Percentiles rank a stretch among this genome's conserved stretches.
phyloP scores from a whole-genome alignment of 2,329 filamentous ascomycete genomes.

The Hymenotorrendiella dingleyae region DNA sequence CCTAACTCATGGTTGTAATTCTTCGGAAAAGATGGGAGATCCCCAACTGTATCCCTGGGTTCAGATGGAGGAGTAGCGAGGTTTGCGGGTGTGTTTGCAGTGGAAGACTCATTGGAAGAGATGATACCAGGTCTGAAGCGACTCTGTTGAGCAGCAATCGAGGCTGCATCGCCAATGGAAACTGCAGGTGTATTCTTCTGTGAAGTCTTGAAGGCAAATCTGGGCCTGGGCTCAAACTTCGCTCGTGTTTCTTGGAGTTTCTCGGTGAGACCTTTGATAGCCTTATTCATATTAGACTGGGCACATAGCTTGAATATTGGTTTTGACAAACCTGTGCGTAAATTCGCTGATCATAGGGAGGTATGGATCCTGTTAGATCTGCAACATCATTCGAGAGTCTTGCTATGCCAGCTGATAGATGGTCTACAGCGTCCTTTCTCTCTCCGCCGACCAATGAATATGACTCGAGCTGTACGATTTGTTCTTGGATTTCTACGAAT shows the following conservation, averaged over 20 bases:
- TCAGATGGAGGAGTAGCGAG: conserved; percentile 22
- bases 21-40: conserved; percentile 36
- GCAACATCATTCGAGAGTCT: conserved; percentile 77
- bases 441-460: conserved; percentile 63
- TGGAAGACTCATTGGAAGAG: conserved; percentile 35
- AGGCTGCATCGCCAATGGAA: conserved; percentile 49
- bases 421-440: conserved; percentile 73
- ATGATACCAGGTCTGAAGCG: conserved; percentile 28
- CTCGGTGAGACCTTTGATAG: conserved; percentile 74
- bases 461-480: conserved; percentile 63
- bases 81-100: conserved; percentile 32
- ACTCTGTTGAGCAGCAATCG: conserved; percentile 43
- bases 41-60: conserved; percentile 33
- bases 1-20: conserved; percentile 56
- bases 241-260: conserved; percentile 67
- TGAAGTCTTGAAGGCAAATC: conserved; percentile 72
- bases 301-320: not conserved
- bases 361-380: conserved; percentile 75
- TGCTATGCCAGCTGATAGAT: conserved; percentile 73
- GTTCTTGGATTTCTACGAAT: conserved; percentile 62
- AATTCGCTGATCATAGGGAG: conserved; percentile 82
- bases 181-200: conserved; percentile 49
- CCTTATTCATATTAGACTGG: conserved; percentile 38
- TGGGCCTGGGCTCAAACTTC: conserved; percentile 65
- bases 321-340: conserved; percentile 62